A percentile compares a stretch with the other conserved stretches of the same genome.
phyloP scores from a whole-genome alignment of 2,329 filamentous ascomycete genomes.

The Fusarium citri region DNA sequence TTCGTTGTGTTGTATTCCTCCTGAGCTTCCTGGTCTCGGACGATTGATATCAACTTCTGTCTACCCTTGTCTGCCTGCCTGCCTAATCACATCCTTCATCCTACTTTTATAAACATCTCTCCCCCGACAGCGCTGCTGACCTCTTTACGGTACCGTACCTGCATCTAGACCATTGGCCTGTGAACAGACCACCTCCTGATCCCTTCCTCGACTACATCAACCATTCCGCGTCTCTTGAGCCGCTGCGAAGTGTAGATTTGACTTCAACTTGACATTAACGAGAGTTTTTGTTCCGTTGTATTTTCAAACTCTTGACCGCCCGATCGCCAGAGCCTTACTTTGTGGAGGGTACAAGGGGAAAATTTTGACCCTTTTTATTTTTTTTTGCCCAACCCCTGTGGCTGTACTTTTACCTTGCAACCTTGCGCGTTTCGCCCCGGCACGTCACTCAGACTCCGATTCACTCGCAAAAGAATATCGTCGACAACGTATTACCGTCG shows the following conservation, averaged over 20 bases:
- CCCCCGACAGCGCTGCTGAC: conserved; percentile 41
- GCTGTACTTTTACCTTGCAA: conserved; percentile 24
- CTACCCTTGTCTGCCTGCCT: conserved; percentile 6
- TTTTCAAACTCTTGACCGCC: conserved; percentile 11
- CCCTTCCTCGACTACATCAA: conserved; percentile 40
- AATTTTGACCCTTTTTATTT: conserved; percentile 3
- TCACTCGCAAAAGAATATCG: conserved; percentile 19
- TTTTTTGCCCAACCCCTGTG: conserved; percentile 26
- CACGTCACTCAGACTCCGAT: conserved; percentile 14
- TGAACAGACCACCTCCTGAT: conserved; percentile 49
- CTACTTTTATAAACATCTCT: conserved; percentile 20
- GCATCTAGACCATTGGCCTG: conserved; percentile 43
- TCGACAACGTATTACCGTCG: conserved; percentile 41
- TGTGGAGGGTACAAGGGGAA: conserved; percentile 31
- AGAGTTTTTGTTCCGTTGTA: conserved; percentile 18
- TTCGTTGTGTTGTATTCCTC: conserved; percentile 28
- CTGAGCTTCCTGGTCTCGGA: conserved; percentile 32
- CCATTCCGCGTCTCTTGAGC: conserved; percentile 21
- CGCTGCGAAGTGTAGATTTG: conserved; percentile 25
- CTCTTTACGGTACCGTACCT: conserved; percentile 47
- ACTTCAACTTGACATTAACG: conserved; percentile 11
- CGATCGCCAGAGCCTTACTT: conserved; percentile 32
- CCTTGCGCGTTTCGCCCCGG: conserved; percentile 14
- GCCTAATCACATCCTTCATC: conserved; percentile 20
- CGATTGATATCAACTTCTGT: conserved; percentile 30